These are phyloP conservation scores for Schizophyllum commune DNA, from an alignment of 1,284 basidiomycete genomes.

Conservation along the genomic window DNA sequence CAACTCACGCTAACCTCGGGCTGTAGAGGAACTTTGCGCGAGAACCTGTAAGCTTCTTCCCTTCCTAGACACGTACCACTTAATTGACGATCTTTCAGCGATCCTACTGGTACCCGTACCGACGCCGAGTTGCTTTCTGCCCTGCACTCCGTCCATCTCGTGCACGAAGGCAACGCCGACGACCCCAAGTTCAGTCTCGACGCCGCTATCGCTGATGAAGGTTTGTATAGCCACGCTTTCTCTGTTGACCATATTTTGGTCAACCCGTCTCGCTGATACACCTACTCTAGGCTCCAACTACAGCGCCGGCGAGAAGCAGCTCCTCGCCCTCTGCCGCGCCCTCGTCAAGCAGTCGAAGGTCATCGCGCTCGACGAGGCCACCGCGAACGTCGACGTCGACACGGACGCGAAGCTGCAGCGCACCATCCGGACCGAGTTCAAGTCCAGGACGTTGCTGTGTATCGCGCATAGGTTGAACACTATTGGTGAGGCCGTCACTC, in stretches of 20 bases:
- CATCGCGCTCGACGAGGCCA: conserved; percentile 65
- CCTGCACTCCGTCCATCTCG: conserved; percentile 53
- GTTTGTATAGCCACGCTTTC: conserved; percentile 21
- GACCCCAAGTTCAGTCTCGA: conserved; percentile 60
- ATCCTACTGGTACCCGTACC: conserved; percentile 41
- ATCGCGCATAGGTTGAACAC: conserved; percentile 44
- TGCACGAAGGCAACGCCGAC: conserved; percentile 23
- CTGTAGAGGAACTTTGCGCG: not conserved
- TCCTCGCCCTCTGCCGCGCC: conserved; percentile 67
- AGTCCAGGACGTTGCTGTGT: conserved; percentile 48
- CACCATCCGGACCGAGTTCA: conserved; percentile 69
- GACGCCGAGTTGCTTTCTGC: conserved; percentile 40
- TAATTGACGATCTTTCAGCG: conserved; percentile 26
- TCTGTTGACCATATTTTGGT: too few species aligned
- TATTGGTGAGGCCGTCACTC: conserved; percentile 46
- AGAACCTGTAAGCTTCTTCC: not conserved
- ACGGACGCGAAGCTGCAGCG: conserved; percentile 72
- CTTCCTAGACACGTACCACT: not conserved
- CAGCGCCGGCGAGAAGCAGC: conserved; percentile 72
- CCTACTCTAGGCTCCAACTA: conserved; percentile 52
- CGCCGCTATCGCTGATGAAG: conserved; percentile 56
- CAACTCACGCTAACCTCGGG: not conserved
- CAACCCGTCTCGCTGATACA: too few species aligned
- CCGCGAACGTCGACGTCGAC: conserved; percentile 79
- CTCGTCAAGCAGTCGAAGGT: conserved; percentile 64